These are phyloP conservation scores for Aspergillus pseudoglaucus DNA, from an alignment of 2,329 filamentous ascomycete genomes.

Conservation along the genomic window DNA sequence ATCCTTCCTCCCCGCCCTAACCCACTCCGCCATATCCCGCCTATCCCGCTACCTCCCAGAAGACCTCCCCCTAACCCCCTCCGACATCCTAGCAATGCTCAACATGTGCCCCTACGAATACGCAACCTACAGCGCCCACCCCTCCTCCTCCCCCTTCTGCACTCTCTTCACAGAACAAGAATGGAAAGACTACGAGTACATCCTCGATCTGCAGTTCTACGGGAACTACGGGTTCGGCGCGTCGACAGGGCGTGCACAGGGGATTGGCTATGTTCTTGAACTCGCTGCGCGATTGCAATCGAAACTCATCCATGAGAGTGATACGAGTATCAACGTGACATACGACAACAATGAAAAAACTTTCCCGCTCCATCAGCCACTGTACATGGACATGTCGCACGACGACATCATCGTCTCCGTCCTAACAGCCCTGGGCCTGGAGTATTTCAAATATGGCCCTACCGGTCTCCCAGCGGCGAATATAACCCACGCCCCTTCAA, in stretches of 20 bases:
- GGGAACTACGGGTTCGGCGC: conserved; percentile 43
- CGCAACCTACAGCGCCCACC: conserved; percentile 39
- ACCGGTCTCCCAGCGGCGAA: conserved; percentile 17
- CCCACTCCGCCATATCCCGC: conserved; percentile 39
- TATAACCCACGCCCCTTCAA: conserved; percentile 35
- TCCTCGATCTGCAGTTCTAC: conserved; percentile 47
- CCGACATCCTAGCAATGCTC: conserved; percentile 48
- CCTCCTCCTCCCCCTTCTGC: conserved; percentile 43
- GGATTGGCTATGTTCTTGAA: conserved; percentile 49
- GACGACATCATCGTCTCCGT: conserved; percentile 48
- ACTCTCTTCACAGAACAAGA: conserved; percentile 49
- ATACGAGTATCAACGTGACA: conserved; percentile 48
- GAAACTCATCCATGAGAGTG: conserved; percentile 40
- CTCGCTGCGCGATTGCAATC: conserved; percentile 44
- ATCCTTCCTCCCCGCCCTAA: conserved; percentile 42
- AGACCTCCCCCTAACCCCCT: conserved; percentile 44
- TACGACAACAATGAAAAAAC: conserved; percentile 39
- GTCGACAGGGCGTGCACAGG: conserved; percentile 47
- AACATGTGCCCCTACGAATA: conserved; percentile 52
- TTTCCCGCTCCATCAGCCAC: conserved; percentile 44
- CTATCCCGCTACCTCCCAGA: conserved; percentile 43
- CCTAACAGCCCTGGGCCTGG: conserved; percentile 47
- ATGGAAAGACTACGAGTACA: conserved; percentile 50
- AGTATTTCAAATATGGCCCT: conserved; percentile 42
- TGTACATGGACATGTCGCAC: conserved; percentile 50